phyloP scores from a whole-genome alignment of 1,284 basidiomycete species.

The Fomitopsis schrenkii region DNA sequence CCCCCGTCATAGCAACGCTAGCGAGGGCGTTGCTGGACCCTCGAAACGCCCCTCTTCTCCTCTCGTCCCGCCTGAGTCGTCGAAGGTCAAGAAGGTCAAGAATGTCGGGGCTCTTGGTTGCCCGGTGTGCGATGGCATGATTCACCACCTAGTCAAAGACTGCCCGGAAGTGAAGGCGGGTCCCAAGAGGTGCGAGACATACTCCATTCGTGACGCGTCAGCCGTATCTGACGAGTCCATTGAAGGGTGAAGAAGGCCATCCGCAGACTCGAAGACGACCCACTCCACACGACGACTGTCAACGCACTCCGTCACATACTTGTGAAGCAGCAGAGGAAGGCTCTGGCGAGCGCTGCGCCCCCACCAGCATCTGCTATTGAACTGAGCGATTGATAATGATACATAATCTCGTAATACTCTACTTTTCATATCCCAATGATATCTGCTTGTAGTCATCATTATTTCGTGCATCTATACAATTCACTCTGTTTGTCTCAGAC shows the following conservation, averaged over 20 bases:
- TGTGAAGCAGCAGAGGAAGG: constrained; percentile 35
- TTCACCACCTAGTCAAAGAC: constrained; percentile 43
- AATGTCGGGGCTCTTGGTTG: constrained; percentile 29
- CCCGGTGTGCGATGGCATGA: constrained; percentile 38
- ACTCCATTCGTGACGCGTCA: background rate
- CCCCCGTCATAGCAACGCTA: background rate
- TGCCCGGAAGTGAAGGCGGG: constrained; percentile 51
- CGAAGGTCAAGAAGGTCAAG: constrained; percentile 39
- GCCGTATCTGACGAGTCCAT: background rate
- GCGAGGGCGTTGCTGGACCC: constrained; percentile 12
- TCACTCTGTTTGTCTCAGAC: background rate
- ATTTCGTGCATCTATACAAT: background rate
- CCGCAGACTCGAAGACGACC: constrained; percentile 39
- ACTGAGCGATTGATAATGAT: background rate
- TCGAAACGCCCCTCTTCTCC: constrained; percentile 38
- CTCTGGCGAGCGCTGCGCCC: background rate
- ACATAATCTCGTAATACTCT: background rate
- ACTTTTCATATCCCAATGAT: background rate
- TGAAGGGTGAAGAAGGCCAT: constrained; percentile 46
- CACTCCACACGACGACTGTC: constrained; percentile 33
- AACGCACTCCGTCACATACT: constrained; percentile 42
- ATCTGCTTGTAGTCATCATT: background rate
- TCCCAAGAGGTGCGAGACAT: constrained; percentile 40
- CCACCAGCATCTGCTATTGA: background rate
- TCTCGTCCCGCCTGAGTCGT: constrained; percentile 13